phyloP scores from a whole-genome alignment of 306 rosid species.

The Quercus variabilis region DNA sequence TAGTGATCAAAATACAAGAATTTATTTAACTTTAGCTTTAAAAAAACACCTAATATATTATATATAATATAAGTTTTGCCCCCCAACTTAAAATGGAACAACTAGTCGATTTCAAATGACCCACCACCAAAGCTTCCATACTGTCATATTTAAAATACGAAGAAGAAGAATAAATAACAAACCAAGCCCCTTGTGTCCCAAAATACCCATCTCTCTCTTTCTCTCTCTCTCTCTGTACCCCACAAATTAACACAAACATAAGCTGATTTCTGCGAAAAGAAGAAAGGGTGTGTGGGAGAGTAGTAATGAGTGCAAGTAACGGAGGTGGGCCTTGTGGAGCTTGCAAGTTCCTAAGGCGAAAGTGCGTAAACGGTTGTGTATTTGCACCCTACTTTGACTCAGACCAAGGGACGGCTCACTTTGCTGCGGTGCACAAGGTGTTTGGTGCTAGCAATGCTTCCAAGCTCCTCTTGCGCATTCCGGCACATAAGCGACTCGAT shows the following conservation, averaged over 20 bases:
- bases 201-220: neutral
- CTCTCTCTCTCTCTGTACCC: constrained; percentile 15
- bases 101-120: constrained; percentile 34
- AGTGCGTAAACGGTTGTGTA: constrained; percentile 79
- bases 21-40: no score
- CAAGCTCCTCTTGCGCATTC: constrained; percentile 64
- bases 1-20: no score
- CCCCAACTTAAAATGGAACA: neutral
- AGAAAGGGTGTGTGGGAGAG: neutral
- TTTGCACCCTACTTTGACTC: constrained; percentile 91
- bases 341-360: constrained; percentile 79
- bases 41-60: no score
- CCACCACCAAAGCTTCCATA: constrained; percentile 53
- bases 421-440: constrained; percentile 92
- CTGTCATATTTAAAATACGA: constrained; percentile 16
- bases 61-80: no score
- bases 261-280: constrained; percentile 6
- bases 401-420: constrained; percentile 75
- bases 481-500: constrained; percentile 60
- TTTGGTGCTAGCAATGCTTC: constrained; percentile 99
- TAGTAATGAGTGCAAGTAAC: constrained; percentile 27
- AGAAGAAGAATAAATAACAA: constrained; percentile 1
- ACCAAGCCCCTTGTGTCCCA: neutral
- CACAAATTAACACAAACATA: constrained; percentile 27
- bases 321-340: constrained; percentile 92